Percentiles rank a stretch among this genome's conserved stretches.
Evolutionary conservation across 2,329 filamentous ascomycete species (phyloP).

Genomic region (Aureobasidium sp.): DNA sequence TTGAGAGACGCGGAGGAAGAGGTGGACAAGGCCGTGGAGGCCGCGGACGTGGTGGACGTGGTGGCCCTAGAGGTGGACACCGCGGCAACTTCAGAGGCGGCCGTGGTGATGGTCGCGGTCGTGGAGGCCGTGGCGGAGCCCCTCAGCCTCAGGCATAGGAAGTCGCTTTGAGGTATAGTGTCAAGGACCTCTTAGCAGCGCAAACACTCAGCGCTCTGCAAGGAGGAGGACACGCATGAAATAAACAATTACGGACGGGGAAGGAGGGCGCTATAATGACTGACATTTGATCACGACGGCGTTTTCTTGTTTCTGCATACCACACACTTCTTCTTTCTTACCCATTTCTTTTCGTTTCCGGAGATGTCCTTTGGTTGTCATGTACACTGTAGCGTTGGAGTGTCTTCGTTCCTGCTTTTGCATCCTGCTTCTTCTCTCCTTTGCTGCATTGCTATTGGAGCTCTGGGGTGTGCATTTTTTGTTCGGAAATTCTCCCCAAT

Average conservation of each 20-base stretch:
- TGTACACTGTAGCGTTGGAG: slow-evolving; percentile 1
- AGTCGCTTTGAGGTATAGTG: neutral
- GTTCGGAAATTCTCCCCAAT: neutral
- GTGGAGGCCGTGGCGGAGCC: slow-evolving; percentile 28
- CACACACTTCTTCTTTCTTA: neutral
- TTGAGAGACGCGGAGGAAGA: slow-evolving; percentile 32
- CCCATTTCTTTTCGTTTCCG: neutral
- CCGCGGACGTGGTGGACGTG: slow-evolving; percentile 33
- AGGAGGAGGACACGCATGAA: neutral
- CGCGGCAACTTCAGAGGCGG: slow-evolving; percentile 24
- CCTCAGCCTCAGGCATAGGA: slow-evolving; percentile 10
- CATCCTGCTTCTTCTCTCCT: neutral
- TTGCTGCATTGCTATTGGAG: slow-evolving; percentile 6
- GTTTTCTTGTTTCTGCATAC: slow-evolving; percentile 11
- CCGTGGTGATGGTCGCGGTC: slow-evolving; percentile 32
- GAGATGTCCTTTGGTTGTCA: neutral
- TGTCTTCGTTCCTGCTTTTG: neutral
- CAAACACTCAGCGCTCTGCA: neutral
- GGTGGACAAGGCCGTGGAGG: slow-evolving; percentile 33
- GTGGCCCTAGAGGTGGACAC: slow-evolving; percentile 25
- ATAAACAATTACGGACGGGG: neutral
- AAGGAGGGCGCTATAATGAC: slow-evolving; percentile 11
- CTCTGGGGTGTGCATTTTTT: neutral
- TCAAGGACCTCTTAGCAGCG: neutral
- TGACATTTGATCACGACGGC: slow-evolving; percentile 11